Conservation (phyloP, 2,329 filamentous ascomycete genomes). For the Albifimbria verrucaria region DNA sequence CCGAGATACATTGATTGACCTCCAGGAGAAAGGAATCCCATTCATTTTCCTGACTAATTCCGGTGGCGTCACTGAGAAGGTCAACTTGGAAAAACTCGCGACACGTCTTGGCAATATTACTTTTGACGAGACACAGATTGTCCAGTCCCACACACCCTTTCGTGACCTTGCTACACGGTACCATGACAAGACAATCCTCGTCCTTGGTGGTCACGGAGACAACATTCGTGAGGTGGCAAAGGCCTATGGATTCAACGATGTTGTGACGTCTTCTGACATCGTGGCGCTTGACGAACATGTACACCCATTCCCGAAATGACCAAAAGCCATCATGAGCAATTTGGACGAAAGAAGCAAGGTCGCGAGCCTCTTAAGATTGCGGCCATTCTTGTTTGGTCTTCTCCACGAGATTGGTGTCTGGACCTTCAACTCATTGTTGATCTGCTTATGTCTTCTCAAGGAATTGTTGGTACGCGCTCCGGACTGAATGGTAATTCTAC, state of each 20-base stretch:
- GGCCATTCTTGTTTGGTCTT: conserved; percentile 30
- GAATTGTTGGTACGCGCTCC: conserved; percentile 62
- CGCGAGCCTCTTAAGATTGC: conserved; percentile 34
- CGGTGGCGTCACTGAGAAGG: conserved; percentile 63
- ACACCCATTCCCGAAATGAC: conserved; percentile 35
- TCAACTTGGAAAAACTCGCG: conserved; percentile 58
- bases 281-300: conserved; percentile 16
- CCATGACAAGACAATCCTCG: conserved; percentile 49
- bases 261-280: conserved; percentile 34
- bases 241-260: conserved; percentile 30
- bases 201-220: conserved; percentile 46
- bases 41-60: conserved; percentile 75
- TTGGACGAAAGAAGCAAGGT: conserved; percentile 36
- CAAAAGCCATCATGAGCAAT: conserved; percentile 21
- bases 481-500: conserved; percentile 48
- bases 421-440: conserved; percentile 29
- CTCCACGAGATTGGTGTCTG: conserved; percentile 31
- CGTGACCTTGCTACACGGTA: conserved; percentile 48
- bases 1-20: conserved; percentile 52
- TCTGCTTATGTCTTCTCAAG: conserved; percentile 36
- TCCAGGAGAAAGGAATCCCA: conserved; percentile 60
- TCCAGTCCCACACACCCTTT: conserved; percentile 73
- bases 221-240: conserved; percentile 24
- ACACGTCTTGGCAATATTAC: conserved; percentile 47
- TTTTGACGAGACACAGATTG: conserved; percentile 31